phyloP scores from a whole-genome alignment of 352 stramenopile species.

The Globisporangium echinulatum region DNA sequence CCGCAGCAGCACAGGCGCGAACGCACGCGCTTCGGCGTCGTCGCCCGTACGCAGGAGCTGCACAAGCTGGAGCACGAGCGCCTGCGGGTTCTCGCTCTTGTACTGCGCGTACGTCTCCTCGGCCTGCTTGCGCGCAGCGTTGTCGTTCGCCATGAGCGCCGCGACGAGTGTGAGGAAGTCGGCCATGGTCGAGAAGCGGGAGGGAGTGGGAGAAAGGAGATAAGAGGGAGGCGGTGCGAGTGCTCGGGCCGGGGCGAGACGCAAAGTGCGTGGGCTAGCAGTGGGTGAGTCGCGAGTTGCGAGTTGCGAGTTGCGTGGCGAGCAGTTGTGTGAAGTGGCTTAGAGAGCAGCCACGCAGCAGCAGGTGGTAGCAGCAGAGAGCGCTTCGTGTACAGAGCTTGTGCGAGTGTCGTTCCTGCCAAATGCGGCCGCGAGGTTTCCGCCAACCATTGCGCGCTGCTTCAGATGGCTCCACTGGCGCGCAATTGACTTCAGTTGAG shows the following conservation, averaged over 20 bases:
- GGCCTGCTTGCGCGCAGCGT: conserved; percentile 59
- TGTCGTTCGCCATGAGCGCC: conserved; percentile 76
- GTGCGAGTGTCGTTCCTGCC: not conserved
- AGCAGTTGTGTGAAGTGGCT: too few species aligned
- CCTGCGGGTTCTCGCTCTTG: conserved; percentile 57
- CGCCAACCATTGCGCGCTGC: not conserved
- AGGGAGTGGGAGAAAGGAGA: not conserved
- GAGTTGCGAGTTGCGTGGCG: not conserved
- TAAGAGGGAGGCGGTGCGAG: not conserved
- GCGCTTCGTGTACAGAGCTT: not conserved
- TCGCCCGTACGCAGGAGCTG: conserved; percentile 47
- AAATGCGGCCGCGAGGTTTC: not conserved
- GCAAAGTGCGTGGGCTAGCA: not conserved
- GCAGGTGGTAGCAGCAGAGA: not conserved
- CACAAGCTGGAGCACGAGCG: conserved; percentile 62
- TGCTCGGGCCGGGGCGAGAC: not conserved
- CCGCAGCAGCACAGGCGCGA: conserved; percentile 73
- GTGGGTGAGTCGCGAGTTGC: not conserved
- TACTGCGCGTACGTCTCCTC: conserved; percentile 69
- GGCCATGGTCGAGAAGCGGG: conserved; percentile 24
- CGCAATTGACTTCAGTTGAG: not conserved
- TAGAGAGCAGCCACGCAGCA: not conserved
- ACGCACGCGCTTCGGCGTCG: conserved; percentile 61
- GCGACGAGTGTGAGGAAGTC: conserved; percentile 69
- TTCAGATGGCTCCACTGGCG: not conserved